Percentiles rank a stretch among this genome's conserved stretches.
Evolutionary conservation across 116 monocot species (phyloP).

Genomic region (Papilionanthe hybrid): DNA sequence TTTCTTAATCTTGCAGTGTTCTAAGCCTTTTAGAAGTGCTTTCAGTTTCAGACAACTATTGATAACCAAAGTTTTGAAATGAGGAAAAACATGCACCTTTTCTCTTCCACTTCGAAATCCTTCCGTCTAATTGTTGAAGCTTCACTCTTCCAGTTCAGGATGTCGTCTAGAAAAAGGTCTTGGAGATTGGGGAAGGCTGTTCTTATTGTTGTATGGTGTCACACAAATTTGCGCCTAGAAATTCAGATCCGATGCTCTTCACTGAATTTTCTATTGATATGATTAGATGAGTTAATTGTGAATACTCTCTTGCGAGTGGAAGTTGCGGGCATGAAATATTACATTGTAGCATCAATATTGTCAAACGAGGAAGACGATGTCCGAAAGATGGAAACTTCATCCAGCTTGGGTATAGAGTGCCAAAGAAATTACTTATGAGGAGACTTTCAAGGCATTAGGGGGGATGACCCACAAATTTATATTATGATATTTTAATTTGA

Average conservation of each 20-base stretch:
- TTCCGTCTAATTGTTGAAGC: not conserved
- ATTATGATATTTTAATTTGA: no score
- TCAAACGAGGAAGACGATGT: no score
- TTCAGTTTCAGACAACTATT: not conserved
- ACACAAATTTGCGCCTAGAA: not conserved
- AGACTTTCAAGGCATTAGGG: no score
- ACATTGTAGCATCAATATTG: no score
- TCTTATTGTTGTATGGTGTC: not conserved
- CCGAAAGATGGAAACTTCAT: not conserved
- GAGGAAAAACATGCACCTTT: not conserved
- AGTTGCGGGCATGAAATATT: not conserved
- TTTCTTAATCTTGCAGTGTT: not conserved
- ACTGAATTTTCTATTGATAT: not conserved
- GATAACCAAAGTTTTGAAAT: not conserved
- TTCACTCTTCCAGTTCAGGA: not conserved
- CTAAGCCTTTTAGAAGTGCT: slow-evolving; percentile 1
- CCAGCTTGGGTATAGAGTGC: no score
- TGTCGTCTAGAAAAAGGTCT: not conserved
- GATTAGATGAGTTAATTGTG: not conserved
- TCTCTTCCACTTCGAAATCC: not conserved
- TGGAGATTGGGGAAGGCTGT: not conserved
- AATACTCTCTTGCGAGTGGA: not conserved
- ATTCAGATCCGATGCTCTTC: slow-evolving; percentile 9
- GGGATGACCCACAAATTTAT: no score
- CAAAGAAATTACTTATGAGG: no score